Evolutionary conservation across 2,329 filamentous ascomycete genomes (phyloP).

Genomic region (Trichoderma koningii): DNA sequence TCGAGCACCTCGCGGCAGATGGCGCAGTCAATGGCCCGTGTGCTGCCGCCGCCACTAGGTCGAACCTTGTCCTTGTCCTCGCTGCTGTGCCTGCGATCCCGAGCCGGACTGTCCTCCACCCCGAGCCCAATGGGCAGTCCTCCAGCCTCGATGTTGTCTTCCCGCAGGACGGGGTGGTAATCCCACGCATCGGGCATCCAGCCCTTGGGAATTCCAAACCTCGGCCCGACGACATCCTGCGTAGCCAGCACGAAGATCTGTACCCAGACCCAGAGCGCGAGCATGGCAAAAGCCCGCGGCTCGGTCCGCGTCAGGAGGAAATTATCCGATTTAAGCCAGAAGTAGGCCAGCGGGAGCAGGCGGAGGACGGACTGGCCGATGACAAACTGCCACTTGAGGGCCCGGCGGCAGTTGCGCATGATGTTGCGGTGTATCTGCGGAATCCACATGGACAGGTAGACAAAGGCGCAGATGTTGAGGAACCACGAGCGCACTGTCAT

Average conservation of each 20-base stretch:
- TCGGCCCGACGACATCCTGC: slow-evolving; percentile 82
- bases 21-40: slow-evolving; percentile 77
- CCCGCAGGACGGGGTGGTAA: slow-evolving; percentile 86
- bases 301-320: slow-evolving; percentile 77
- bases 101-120: slow-evolving; percentile 35
- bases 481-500: slow-evolving; percentile 56
- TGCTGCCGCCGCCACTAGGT: slow-evolving; percentile 32
- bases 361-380: slow-evolving; percentile 79
- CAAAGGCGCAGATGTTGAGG: slow-evolving; percentile 65
- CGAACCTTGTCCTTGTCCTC: slow-evolving; percentile 39
- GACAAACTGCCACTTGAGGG: slow-evolving; percentile 89
- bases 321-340: slow-evolving; percentile 77
- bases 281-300: slow-evolving; percentile 60
- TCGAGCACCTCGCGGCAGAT: slow-evolving; percentile 93
- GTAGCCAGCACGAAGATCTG: slow-evolving; percentile 77
- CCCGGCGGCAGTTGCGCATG: slow-evolving; percentile 86
- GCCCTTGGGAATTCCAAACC: slow-evolving; percentile 76
- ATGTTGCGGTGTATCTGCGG: slow-evolving; percentile 92
- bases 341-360: slow-evolving; percentile 79
- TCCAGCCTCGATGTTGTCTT: slow-evolving; percentile 78
- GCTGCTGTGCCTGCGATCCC: slow-evolving; percentile 38
- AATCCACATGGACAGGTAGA: slow-evolving; percentile 87
- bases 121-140: slow-evolving; percentile 75
- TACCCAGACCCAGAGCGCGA: slow-evolving; percentile 78
- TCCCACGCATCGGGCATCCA: slow-evolving; percentile 82